A percentile compares a stretch with the other conserved stretches of the same genome.
Evolutionary conservation across 257 asterid species (phyloP).

Genomic region (Solanum chmielewskii): DNA sequence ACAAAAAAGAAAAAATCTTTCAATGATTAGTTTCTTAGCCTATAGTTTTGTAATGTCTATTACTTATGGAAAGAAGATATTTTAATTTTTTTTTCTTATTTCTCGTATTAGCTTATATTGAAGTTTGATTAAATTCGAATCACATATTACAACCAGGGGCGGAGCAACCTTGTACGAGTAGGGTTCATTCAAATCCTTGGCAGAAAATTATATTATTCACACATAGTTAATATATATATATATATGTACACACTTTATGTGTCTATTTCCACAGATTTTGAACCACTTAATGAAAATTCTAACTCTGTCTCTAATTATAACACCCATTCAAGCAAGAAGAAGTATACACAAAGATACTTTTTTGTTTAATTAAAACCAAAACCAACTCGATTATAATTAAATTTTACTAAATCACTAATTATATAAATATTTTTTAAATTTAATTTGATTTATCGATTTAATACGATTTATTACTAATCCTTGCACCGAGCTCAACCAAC

Average conservation of each 20-base stretch:
- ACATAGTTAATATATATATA: too few relatives aligned
- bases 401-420: background rate
- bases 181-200: too few relatives aligned
- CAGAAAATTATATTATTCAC: too few relatives aligned
- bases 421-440: background rate
- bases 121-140: rapidly evolving
- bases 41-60: background rate
- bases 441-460: background rate
- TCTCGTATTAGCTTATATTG: too few relatives aligned
- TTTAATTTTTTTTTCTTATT: too few relatives aligned
- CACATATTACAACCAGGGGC: too few relatives aligned
- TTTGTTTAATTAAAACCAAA: background rate
- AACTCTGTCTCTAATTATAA: too few relatives aligned
- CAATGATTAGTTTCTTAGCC: background rate
- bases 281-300: too few relatives aligned
- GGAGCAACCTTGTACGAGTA: too few relatives aligned
- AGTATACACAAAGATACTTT: background rate
- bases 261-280: too few relatives aligned
- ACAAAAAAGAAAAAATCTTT: background rate
- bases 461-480: background rate
- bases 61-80: background rate
- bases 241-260: rapidly evolving
- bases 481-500: background rate
- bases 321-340: too few relatives aligned
- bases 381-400: too few relatives aligned